A percentile compares a stretch with the other conserved stretches of the same genome.
Conservation (phyloP, 2,329 filamentous ascomycete genomes). For the Sclerotinia nivalis region DNA sequence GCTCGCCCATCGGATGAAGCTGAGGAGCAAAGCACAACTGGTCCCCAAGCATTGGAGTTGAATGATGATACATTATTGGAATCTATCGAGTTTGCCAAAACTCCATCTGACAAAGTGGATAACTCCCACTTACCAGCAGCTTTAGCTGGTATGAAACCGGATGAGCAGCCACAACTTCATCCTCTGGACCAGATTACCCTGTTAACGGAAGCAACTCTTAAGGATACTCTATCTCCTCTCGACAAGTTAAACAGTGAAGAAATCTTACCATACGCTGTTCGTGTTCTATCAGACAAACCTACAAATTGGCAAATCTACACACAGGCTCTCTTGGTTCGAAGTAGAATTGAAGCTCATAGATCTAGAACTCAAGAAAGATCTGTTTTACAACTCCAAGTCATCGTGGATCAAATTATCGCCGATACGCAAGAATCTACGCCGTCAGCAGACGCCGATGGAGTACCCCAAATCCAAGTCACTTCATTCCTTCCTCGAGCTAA, state of each 20-base stretch:
- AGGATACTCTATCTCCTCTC: conserved; percentile 79
- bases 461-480: conserved; percentile 55
- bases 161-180: conserved; percentile 77
- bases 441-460: conserved; percentile 38
- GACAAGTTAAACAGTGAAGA: conserved; percentile 91
- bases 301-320: conserved; percentile 99
- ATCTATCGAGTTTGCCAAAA: conserved; percentile 73
- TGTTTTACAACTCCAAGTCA: conserved; percentile 87
- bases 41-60: conserved; percentile 71
- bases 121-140: conserved; percentile 57
- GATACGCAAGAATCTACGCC: conserved; percentile 58
- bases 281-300: conserved; percentile 83
- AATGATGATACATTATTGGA: conserved; percentile 95
- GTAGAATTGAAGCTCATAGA: conserved; percentile 83
- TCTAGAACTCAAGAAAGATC: conserved; percentile 87
- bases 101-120: conserved; percentile 44
- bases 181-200: conserved; percentile 89
- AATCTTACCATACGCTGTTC: conserved; percentile 84
- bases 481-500: conserved; percentile 81
- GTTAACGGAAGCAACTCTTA: conserved; percentile 83
- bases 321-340: conserved; percentile 85
- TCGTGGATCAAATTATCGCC: conserved; percentile 92
- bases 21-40: conserved; percentile 43
- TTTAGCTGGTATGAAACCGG: conserved; percentile 68
- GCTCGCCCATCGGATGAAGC: conserved; percentile 31